phyloP scores from a whole-genome alignment of 106 monocot species.

The Dendrobium huoshanense region DNA sequence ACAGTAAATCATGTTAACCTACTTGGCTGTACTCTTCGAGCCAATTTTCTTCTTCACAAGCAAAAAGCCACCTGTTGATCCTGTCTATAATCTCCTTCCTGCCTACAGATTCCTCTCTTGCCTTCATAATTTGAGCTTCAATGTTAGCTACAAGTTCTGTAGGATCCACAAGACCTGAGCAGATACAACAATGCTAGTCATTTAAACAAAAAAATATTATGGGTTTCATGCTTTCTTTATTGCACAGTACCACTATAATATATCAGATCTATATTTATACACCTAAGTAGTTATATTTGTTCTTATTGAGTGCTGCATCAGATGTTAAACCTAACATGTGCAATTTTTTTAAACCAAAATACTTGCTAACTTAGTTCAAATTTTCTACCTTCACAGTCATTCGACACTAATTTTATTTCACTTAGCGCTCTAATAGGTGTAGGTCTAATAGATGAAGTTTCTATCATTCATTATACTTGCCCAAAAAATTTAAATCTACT shows the following conservation, averaged over 20 bases:
- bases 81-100: conserved; percentile 91
- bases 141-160: conserved; percentile 75
- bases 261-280: neutral
- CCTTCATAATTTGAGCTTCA: conserved; percentile 78
- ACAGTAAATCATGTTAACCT: conserved; percentile 1
- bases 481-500: too few relatives aligned
- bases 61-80: conserved; percentile 72
- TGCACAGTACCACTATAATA: neutral
- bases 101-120: conserved; percentile 59
- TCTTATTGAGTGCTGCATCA: too few relatives aligned
- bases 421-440: too few relatives aligned
- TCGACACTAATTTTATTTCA: too few relatives aligned
- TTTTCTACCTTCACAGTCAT: too few relatives aligned
- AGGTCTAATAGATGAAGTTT: too few relatives aligned
- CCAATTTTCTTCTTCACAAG: conserved; percentile 94
- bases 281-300: neutral
- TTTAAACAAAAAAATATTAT: neutral
- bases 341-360: too few relatives aligned
- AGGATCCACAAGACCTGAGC: conserved; percentile 78
- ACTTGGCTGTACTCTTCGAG: conserved; percentile 91
- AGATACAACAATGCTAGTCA: neutral
- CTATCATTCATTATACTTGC: too few relatives aligned
- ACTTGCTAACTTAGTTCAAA: too few relatives aligned
- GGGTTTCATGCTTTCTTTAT: neutral
- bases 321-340: too few relatives aligned